Conservation (phyloP, 345 rosid species). For the Euphorbia lathyris region DNA sequence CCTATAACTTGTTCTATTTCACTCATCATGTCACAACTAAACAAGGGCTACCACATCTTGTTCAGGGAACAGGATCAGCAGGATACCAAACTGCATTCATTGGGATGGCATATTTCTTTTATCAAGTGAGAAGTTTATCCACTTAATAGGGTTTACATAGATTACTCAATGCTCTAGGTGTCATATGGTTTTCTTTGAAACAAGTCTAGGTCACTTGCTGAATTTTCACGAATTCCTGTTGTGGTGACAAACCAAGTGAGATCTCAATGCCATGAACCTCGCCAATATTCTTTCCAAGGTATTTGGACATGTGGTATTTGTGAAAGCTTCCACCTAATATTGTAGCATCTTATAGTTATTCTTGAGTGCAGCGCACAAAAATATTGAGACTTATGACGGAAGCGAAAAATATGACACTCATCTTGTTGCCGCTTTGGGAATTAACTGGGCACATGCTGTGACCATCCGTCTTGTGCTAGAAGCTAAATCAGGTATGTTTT, state of each 20-base stretch:
- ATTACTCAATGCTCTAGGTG: conserved; percentile 13
- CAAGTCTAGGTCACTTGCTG: conserved; percentile 68
- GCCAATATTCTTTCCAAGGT: conserved; percentile 74
- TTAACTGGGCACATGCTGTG: conserved; percentile 89
- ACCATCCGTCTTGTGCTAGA: conserved; percentile 72
- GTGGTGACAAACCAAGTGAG: conserved; percentile 90
- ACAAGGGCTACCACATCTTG: conserved; percentile 12
- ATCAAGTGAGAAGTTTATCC: conserved; percentile 52
- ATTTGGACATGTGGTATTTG: conserved; percentile 16
- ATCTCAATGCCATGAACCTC: conserved; percentile 48
- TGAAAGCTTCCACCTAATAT: conserved; percentile 11
- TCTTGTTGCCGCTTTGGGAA: conserved; percentile 77
- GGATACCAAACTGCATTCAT: conserved; percentile 42
- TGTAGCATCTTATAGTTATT: conserved; percentile 4
- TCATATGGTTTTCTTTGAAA: conserved; percentile 12
- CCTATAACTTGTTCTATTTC: not conserved
- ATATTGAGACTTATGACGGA: conserved; percentile 31
- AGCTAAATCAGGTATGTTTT: conserved; percentile 57
- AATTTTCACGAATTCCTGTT: conserved; percentile 71
- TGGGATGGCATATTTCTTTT: conserved; percentile 86
- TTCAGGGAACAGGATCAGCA: conserved; percentile 59
- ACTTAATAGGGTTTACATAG: conserved; percentile 8
- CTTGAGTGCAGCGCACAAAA: conserved; percentile 38
- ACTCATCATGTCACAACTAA: conserved; percentile 9
- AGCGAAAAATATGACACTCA: conserved; percentile 49